Evolutionary conservation across 371 early-diverging fungal species (phyloP).

Genomic region (Apophysomyces sp.): DNA sequence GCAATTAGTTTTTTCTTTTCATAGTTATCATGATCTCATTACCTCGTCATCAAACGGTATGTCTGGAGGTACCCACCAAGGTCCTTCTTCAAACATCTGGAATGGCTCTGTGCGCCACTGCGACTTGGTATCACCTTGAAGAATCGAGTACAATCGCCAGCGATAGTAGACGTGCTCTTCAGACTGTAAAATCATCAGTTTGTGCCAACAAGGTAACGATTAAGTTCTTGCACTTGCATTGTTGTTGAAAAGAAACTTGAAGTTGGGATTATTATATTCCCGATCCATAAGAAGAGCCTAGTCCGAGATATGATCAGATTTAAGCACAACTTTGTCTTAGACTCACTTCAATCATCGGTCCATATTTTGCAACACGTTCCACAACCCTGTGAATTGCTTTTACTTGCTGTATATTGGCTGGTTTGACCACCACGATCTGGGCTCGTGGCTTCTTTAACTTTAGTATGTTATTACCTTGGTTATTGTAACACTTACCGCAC

Average conservation of each 20-base stretch:
- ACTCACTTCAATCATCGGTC: constrained; percentile 73
- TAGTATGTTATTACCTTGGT: not conserved
- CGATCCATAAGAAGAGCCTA: constrained; percentile 66
- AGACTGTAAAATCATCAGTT: constrained; percentile 34
- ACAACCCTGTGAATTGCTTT: constrained; percentile 83
- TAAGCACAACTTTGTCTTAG: too few relatives aligned
- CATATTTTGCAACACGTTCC: constrained; percentile 78
- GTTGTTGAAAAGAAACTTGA: constrained; percentile 71
- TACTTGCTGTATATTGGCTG: constrained; percentile 56
- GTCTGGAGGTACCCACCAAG: constrained; percentile 86
- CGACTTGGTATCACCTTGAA: constrained; percentile 78
- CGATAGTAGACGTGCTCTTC: constrained; percentile 88
- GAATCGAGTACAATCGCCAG: constrained; percentile 89
- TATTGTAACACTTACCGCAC: too few relatives aligned
- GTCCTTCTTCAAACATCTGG: constrained; percentile 84
- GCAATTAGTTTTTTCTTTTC: not conserved
- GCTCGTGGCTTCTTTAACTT: constrained; percentile 37
- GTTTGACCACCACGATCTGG: constrained; percentile 67
- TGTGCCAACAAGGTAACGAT: not conserved
- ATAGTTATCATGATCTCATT: too few relatives aligned
- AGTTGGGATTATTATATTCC: constrained; percentile 64
- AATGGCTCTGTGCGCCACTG: constrained; percentile 83
- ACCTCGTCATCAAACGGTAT: constrained; percentile 73
- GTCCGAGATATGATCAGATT: not conserved
- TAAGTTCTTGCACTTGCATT: constrained; percentile 45